Base-by-base conservation (phyloP, 495 filamentous ascomycete genomes). In the Aspergillus leporis region DNA sequence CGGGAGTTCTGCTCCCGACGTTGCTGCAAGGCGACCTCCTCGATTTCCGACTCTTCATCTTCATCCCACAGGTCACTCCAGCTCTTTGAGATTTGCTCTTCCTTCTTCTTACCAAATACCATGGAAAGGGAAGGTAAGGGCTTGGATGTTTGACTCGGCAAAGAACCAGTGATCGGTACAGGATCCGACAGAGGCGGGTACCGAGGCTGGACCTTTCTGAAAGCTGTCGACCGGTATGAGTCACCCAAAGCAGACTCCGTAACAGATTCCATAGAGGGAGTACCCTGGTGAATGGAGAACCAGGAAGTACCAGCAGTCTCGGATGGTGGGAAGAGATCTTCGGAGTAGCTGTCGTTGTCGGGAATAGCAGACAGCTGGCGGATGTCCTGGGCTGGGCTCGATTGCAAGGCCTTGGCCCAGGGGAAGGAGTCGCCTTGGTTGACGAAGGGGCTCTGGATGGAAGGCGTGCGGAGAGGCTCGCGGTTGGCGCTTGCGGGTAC, bases 1-100 rank as follows among this genome's bases (percentile, higher is more conserved):
- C 89, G 82, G 69, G 87, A 86, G 69, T 92, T 92, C 70, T 89
- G 81, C 72, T 88, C 85, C 67, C 87, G 87, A 36, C 88, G 81
- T 56, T 81, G 71, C 61, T 86, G 76, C 51, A 89, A 55, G 16
- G 81, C 81, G 38, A 64, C 41, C 49, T 84, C 81, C 56, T 85
- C 81, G 46, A 78, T 78, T 70, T 90, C 83, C 18, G 83, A 81
- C 71, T 96, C 92, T 62, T 94, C 83, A 53, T 97, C 92, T 71
- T 97, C 92, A 56, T 97, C 92, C 87, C 90, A 97, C 62, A 97
- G 80, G 74, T 97, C 92, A 64, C 91, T 94, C 92, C 92, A 97
- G 80, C 92, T 97, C 85, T 97, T 96, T 28, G 92, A 94, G 12
- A 92, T 89, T 50, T 78, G 71, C 19, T 83, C 75, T 4, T 88